phyloP scores from a whole-genome alignment of 2,329 filamentous ascomycete species.

The Falciphora oryzae region DNA sequence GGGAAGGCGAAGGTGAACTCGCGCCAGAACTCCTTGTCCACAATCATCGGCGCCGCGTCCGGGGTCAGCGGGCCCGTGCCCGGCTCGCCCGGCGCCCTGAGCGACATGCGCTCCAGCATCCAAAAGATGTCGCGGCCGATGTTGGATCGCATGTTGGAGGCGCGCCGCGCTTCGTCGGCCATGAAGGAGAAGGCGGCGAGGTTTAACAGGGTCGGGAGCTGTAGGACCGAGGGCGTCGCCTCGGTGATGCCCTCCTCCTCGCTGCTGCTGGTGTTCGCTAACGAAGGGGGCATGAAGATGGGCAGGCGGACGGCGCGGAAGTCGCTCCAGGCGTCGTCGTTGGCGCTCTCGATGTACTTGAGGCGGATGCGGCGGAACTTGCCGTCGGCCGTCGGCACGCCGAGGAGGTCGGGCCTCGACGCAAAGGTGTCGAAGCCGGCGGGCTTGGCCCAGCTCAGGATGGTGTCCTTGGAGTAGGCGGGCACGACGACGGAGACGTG shows the following conservation, averaged over 20 bases:
- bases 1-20: conserved; percentile 18
- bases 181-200: conserved; percentile 28
- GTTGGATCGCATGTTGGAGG: conserved; percentile 7
- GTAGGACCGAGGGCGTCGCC: conserved; percentile 21
- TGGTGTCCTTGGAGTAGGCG: conserved; percentile 25
- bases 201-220: conserved; percentile 29
- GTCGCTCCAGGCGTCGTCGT: conserved; percentile 22
- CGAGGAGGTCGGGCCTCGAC: conserved; percentile 34
- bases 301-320: conserved; percentile 18
- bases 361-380: conserved; percentile 28
- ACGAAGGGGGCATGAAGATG: background rate
- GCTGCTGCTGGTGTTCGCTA: background rate
- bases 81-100: conserved; percentile 13
- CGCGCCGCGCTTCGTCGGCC: conserved; percentile 4
- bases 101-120: conserved; percentile 27
- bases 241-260: background rate
- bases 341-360: conserved; percentile 25
- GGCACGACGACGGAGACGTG: conserved; percentile 38
- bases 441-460: conserved; percentile 34
- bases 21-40: conserved; percentile 18
- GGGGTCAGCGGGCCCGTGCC: conserved; percentile 14
- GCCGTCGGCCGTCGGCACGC: conserved; percentile 33
- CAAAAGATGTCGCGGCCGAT: conserved; percentile 28
- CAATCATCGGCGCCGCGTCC: conserved; percentile 13
- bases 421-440: conserved; percentile 25